Conservation (phyloP, 768 basidiomycete species). For the Termitomyces sp. region DNA sequence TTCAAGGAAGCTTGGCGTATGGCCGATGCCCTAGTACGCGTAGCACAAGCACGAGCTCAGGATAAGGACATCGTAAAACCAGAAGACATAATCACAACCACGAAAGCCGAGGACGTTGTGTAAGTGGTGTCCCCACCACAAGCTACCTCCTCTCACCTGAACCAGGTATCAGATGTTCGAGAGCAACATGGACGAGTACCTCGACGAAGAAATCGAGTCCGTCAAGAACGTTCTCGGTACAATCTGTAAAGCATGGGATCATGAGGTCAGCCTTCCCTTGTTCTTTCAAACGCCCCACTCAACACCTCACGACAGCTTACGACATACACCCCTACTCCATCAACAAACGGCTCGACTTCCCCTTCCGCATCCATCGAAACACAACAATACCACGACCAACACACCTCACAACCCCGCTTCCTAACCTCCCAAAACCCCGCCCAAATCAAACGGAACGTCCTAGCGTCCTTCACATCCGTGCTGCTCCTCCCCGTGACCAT, state of each 20-base stretch:
- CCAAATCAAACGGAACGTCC: constrained; percentile 86
- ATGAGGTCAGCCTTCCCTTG: constrained; percentile 38
- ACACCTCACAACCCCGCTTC: constrained; percentile 53
- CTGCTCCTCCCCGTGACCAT: constrained; percentile 94
- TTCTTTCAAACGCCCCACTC: constrained; percentile 5
- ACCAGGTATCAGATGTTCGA: constrained; percentile 92
- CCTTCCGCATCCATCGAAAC: constrained; percentile 7
- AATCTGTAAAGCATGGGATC: constrained; percentile 82
- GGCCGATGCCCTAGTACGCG: constrained; percentile 70
- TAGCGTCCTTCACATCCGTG: constrained; percentile 88
- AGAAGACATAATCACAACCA: constrained; percentile 17
- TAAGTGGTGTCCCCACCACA: constrained; percentile 35
- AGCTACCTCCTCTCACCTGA: constrained; percentile 7
- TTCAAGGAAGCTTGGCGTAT: constrained; percentile 86
- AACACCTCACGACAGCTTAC: constrained; percentile 10
- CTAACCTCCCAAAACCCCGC: constrained; percentile 86
- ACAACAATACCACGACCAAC: constrained; percentile 11
- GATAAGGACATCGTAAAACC: neutral
- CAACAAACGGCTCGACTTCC: neutral
- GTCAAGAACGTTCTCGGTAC: constrained; percentile 71
- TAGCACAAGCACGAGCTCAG: constrained; percentile 39
- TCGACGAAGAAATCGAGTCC: constrained; percentile 88
- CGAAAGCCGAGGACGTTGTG: constrained; percentile 78
- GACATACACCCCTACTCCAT: constrained; percentile 13
- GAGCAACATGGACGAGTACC: constrained; percentile 94